A percentile compares a stretch with the other conserved stretches of the same genome.
phyloP scores from a whole-genome alignment of 345 rosid species.

The Kernera saxatilis region DNA sequence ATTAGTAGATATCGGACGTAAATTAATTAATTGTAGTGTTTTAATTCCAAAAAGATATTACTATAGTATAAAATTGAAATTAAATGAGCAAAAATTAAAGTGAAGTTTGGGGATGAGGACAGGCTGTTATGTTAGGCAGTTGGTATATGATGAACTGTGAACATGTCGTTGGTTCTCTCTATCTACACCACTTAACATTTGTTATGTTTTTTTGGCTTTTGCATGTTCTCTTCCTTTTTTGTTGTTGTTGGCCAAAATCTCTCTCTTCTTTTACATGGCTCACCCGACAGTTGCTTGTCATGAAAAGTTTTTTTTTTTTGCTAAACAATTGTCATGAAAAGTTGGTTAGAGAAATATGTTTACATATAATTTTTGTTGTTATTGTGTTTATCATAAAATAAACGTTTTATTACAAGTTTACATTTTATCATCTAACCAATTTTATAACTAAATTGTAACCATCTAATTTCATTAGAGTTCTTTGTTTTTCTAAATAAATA shows the following conservation, averaged over 20 bases:
- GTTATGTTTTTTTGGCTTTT: constrained; percentile 7
- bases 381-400: no score
- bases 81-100: background rate
- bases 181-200: constrained; percentile 11
- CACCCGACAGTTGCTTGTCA: background rate
- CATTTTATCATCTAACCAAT: background rate
- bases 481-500: no score
- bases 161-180: constrained; percentile 17
- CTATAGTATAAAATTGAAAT: background rate
- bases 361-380: no score
- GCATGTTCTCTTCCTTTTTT: constrained; percentile 2
- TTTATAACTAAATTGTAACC: background rate
- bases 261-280: background rate
- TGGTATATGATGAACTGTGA: background rate
- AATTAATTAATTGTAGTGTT: no score
- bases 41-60: background rate
- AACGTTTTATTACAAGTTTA: background rate
- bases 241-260: background rate
- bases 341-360: no score
- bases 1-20: no score
- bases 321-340: background rate
- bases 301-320: no score
- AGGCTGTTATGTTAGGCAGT: constrained; percentile 16
- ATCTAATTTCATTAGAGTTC: background rate
- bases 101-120: background rate